Percentiles rank a stretch among this genome's conserved stretches.
Evolutionary conservation across 306 rosid species (phyloP).

Genomic region (Echinosophora koreensis): DNA sequence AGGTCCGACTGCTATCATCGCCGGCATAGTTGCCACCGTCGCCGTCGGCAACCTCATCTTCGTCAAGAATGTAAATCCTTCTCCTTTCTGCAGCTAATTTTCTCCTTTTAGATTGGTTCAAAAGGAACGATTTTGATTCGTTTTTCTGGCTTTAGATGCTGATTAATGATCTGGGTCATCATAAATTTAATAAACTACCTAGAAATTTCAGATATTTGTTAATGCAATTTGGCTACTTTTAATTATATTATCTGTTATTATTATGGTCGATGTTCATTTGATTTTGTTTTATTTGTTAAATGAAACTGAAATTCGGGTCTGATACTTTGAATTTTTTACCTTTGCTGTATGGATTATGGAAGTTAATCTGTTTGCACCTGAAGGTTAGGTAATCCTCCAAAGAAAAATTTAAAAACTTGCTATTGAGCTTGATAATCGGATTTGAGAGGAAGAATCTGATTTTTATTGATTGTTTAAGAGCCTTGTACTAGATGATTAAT

Average conservation of each 20-base stretch:
- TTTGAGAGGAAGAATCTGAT: background rate
- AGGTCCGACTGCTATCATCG: slow-evolving; percentile 63
- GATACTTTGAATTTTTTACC: background rate
- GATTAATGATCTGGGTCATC: slow-evolving; percentile 18
- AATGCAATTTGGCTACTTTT: background rate
- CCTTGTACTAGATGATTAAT: background rate
- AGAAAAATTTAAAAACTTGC: background rate
- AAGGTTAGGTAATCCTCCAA: slow-evolving; percentile 3
- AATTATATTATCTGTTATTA: background rate
- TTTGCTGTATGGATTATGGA: background rate
- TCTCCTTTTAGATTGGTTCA: slow-evolving; percentile 21
- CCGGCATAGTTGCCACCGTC: slow-evolving; percentile 69
- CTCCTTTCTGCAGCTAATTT: background rate
- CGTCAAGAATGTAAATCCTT: slow-evolving; percentile 56
- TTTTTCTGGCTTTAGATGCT: slow-evolving; percentile 21
- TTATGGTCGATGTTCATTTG: background rate
- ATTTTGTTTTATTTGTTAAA: slow-evolving; percentile 9
- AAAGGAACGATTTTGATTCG: slow-evolving; percentile 15
- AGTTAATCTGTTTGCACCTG: background rate
- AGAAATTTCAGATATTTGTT: background rate
- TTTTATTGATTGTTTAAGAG: slow-evolving; percentile 34
- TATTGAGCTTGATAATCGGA: slow-evolving; percentile 6
- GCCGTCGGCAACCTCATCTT: slow-evolving; percentile 59
- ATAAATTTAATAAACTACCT: background rate
- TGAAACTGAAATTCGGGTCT: background rate